A percentile compares a stretch with the other conserved stretches of the same genome.
These are phyloP conservation scores for Xerocomellus chrysenteron DNA, from an alignment of 768 basidiomycete genomes.

Conservation along the genomic window DNA sequence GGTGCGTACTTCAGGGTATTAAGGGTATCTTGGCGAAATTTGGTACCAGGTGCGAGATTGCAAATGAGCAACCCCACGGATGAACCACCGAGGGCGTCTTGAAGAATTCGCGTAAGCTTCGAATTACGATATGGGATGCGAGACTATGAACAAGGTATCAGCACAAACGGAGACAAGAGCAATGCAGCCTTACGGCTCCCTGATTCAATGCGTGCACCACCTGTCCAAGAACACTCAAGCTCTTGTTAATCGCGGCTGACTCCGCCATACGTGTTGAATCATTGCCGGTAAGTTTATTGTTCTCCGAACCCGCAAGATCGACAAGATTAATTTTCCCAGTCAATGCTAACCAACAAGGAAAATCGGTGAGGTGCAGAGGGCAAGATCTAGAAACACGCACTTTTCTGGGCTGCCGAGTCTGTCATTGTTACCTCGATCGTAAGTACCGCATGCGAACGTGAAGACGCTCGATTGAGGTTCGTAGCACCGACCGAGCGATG, in stretches of 20 bases:
- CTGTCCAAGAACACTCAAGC: conserved; percentile 81
- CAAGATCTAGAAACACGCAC: conserved; percentile 35
- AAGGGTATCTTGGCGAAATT: conserved; percentile 82
- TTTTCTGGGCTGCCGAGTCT: conserved; percentile 52
- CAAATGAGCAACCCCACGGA: conserved; percentile 82
- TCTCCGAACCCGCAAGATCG: conserved; percentile 89
- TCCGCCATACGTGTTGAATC: conserved; percentile 86
- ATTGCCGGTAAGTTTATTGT: conserved; percentile 89
- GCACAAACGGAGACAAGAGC: not conserved
- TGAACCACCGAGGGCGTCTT: conserved; percentile 85
- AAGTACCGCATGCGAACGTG: conserved; percentile 85
- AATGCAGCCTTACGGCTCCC: conserved; percentile 48
- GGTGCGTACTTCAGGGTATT: conserved; percentile 81
- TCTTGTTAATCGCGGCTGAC: conserved; percentile 87
- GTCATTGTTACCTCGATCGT: conserved; percentile 66
- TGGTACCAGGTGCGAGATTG: conserved; percentile 80
- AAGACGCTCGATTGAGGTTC: conserved; percentile 79
- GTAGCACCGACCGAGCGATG: conserved; percentile 85
- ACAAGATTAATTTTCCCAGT: conserved; percentile 83
- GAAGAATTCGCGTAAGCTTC: conserved; percentile 83
- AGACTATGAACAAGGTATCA: conserved; percentile 39
- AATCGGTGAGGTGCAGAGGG: not conserved
- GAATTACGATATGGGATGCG: conserved; percentile 90
- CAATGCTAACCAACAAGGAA: conserved; percentile 41
- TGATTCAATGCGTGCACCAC: conserved; percentile 84